A percentile compares a stretch with the other conserved stretches of the same genome.
phyloP scores from a whole-genome alignment of 371 early-diverging fungal genomes.

The Entomophthora muscae region DNA sequence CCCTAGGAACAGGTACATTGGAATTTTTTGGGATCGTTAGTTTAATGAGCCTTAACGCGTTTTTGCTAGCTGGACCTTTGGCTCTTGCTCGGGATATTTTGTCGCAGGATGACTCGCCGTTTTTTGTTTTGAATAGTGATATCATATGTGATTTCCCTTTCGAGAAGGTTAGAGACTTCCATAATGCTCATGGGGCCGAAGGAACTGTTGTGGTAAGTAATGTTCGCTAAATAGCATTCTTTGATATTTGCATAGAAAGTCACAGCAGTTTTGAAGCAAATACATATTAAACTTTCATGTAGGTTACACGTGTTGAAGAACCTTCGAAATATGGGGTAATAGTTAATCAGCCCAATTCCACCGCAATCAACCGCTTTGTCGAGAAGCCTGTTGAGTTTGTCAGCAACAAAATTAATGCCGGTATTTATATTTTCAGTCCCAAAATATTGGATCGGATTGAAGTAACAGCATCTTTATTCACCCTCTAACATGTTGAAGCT shows the following conservation, averaged over 20 bases:
- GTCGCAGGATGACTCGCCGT: constrained; percentile 74
- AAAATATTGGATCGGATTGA: constrained; percentile 80
- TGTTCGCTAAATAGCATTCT: neutral
- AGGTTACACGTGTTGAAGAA: constrained; percentile 95
- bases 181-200: constrained; percentile 68
- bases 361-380: constrained; percentile 81
- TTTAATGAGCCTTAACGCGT: neutral
- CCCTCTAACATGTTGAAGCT: constrained; percentile 23
- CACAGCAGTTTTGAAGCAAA: neutral
- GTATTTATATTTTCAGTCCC: constrained; percentile 96
- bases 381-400: constrained; percentile 96
- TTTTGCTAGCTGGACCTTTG: constrained; percentile 68
- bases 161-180: constrained; percentile 68
- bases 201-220: constrained; percentile 73
- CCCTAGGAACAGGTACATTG: constrained; percentile 73
- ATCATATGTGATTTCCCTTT: constrained; percentile 98
- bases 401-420: constrained; percentile 96
- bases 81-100: constrained; percentile 86
- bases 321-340: constrained; percentile 97
- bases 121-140: constrained; percentile 99
- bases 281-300: neutral
- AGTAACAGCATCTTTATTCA: constrained; percentile 18
- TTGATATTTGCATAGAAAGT: neutral
- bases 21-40: too few relatives aligned
- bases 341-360: constrained; percentile 47